Percentiles rank a stretch among this genome's conserved stretches.
Evolutionary conservation across 2,329 filamentous ascomycete genomes (phyloP).

Genomic region (Pseudogymnoascus sp.): DNA sequence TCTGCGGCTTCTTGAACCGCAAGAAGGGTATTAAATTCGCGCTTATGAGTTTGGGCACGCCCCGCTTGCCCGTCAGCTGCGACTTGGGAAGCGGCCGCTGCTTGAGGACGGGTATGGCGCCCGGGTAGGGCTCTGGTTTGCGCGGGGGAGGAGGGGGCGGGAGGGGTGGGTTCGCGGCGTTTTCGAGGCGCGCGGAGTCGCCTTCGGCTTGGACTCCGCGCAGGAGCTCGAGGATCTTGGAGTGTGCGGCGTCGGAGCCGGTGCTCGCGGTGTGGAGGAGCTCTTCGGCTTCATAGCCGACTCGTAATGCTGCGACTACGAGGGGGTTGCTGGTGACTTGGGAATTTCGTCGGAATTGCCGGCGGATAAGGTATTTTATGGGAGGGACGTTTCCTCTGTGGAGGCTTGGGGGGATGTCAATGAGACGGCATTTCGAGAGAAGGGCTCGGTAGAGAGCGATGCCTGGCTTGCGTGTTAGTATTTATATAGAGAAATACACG

Average conservation of each 20-base stretch:
- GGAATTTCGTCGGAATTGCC: conserved; percentile 53
- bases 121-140: conserved; percentile 21
- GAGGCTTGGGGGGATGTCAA: conserved; percentile 43
- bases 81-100: conserved; percentile 41
- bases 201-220: conserved; percentile 3
- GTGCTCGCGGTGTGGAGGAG: conserved; percentile 22
- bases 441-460: conserved; percentile 67
- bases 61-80: conserved; percentile 42
- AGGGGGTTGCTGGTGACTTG: conserved; percentile 50
- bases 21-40: conserved; percentile 54
- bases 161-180: conserved; percentile 32
- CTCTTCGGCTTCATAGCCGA: conserved; percentile 51
- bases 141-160: conserved; percentile 13
- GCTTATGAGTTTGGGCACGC: conserved; percentile 50
- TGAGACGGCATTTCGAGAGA: conserved; percentile 45
- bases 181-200: conserved; percentile 25
- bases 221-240: conserved; percentile 16
- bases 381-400: conserved; percentile 33
- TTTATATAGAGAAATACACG: background rate
- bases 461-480: conserved; percentile 33
- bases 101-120: conserved; percentile 39
- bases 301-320: conserved; percentile 51
- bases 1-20: conserved; percentile 58
- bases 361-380: conserved; percentile 49
- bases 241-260: conserved; percentile 16